Evolutionary conservation across 2,329 filamentous ascomycete genomes (phyloP).

Genomic region (Capronia epimyces): DNA sequence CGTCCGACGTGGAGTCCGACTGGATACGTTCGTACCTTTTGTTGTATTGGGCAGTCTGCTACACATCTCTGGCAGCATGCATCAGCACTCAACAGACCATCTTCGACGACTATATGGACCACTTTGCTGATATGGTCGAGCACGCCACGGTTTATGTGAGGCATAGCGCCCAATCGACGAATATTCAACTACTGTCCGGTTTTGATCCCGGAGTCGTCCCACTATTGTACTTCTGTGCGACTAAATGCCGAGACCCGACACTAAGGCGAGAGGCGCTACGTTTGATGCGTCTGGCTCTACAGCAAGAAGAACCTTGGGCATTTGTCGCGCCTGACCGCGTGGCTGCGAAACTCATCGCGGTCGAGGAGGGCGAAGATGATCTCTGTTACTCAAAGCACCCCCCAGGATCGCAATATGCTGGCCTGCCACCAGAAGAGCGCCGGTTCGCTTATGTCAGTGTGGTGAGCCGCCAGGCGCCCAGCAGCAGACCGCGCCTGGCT

Average conservation of each 20-base stretch:
- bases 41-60: slow-evolving; percentile 23
- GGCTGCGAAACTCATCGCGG: slow-evolving; percentile 14
- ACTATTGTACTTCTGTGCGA: slow-evolving; percentile 22
- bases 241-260: slow-evolving; percentile 19
- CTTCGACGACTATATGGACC: slow-evolving; percentile 18
- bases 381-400: neutral
- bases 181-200: slow-evolving; percentile 2
- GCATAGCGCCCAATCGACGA: neutral
- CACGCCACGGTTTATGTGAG: slow-evolving; percentile 14
- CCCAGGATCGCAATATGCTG: slow-evolving; percentile 1
- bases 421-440: slow-evolving; percentile 19
- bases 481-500: slow-evolving; percentile 13
- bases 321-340: slow-evolving; percentile 18
- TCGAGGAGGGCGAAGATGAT: slow-evolving; percentile 13
- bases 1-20: slow-evolving; percentile 1
- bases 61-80: slow-evolving; percentile 17
- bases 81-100: slow-evolving; percentile 10
- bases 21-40: slow-evolving; percentile 18
- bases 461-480: slow-evolving; percentile 6
- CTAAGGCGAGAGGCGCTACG: slow-evolving; percentile 18
- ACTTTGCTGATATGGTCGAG: slow-evolving; percentile 17
- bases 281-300: slow-evolving; percentile 17
- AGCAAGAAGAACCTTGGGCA: slow-evolving; percentile 11
- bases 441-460: slow-evolving; percentile 15
- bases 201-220: slow-evolving; percentile 16